These are phyloP conservation scores for Mycena polygramma DNA, from an alignment of 768 basidiomycete genomes.

Conservation along the genomic window DNA sequence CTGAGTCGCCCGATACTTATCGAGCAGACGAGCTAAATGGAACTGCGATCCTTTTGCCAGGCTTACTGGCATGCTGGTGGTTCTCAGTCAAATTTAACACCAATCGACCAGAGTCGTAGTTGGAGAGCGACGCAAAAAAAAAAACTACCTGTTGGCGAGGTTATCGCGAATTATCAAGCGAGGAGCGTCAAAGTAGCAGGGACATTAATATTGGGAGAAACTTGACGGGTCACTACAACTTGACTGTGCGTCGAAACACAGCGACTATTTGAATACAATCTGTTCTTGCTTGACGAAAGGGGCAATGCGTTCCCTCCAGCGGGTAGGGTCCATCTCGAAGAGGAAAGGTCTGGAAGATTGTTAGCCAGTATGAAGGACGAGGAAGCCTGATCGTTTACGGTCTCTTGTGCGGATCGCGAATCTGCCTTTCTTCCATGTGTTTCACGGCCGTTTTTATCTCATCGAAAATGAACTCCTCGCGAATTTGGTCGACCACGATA, in stretches of 20 bases:
- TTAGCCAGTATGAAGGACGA: neutral
- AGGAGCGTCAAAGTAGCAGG: too few relatives aligned
- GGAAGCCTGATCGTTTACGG: constrained; percentile 8
- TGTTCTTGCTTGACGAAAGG: neutral
- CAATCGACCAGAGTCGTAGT: too few relatives aligned
- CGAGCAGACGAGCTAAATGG: too few relatives aligned
- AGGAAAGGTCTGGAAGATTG: neutral
- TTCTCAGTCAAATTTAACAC: too few relatives aligned
- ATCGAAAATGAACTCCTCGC: constrained; percentile 1
- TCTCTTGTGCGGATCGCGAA: neutral
- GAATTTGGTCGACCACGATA: constrained; percentile 11
- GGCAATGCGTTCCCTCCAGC: neutral
- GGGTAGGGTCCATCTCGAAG: constrained; percentile 6
- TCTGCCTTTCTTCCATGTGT: constrained; percentile 9
- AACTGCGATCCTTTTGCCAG: too few relatives aligned
- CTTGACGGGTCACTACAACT: too few relatives aligned
- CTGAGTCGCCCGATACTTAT: too few relatives aligned
- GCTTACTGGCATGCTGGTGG: too few relatives aligned
- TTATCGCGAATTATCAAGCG: too few relatives aligned
- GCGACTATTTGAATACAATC: neutral
- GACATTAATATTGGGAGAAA: too few relatives aligned
- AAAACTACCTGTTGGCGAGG: too few relatives aligned
- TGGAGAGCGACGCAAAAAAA: too few relatives aligned
- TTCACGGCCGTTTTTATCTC: neutral
- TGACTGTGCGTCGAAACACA: neutral